Evolutionary conservation across 192 early-diverging fungal species (phyloP).

Genomic region (Backusella macrospora): DNA sequence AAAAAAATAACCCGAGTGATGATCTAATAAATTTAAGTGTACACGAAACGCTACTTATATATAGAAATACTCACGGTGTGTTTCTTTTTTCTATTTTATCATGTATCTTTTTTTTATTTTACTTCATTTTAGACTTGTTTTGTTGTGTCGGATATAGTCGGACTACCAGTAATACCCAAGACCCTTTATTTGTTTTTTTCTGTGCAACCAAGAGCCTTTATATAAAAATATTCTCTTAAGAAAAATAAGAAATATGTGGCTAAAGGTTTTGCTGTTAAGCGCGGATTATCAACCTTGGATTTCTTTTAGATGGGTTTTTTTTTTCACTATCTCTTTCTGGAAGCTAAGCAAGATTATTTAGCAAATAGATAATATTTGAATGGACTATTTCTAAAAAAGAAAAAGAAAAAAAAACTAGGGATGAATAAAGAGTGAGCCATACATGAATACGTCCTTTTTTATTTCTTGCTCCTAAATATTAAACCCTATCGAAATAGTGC

Average conservation of each 20-base stretch:
- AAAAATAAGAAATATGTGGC: neutral
- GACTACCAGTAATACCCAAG: neutral
- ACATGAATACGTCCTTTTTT: too few species aligned
- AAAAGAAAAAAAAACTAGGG: too few species aligned
- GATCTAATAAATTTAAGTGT: too few species aligned
- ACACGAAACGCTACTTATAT: neutral
- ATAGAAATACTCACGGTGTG: neutral
- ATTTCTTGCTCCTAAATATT: too few species aligned
- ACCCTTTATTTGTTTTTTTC: neutral
- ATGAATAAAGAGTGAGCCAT: too few species aligned
- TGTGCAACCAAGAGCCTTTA: neutral
- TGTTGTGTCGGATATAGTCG: neutral
- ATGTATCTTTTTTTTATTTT: neutral
- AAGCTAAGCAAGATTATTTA: too few species aligned
- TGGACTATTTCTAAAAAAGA: too few species aligned
- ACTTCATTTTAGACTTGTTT: neutral
- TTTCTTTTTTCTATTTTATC: neutral
- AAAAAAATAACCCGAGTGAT: neutral
- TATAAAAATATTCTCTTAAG: neutral
- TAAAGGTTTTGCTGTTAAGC: too few species aligned
- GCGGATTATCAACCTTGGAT: neutral
- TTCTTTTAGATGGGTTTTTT: neutral
- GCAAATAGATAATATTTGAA: too few species aligned
- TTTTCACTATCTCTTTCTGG: neutral
- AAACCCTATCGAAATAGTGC: too few species aligned